Evolutionary conservation across 1,284 basidiomycete species (phyloP), one percentile per base, ranked within the genome.

Genomic region (Xerocomus minutiporus): DNA sequence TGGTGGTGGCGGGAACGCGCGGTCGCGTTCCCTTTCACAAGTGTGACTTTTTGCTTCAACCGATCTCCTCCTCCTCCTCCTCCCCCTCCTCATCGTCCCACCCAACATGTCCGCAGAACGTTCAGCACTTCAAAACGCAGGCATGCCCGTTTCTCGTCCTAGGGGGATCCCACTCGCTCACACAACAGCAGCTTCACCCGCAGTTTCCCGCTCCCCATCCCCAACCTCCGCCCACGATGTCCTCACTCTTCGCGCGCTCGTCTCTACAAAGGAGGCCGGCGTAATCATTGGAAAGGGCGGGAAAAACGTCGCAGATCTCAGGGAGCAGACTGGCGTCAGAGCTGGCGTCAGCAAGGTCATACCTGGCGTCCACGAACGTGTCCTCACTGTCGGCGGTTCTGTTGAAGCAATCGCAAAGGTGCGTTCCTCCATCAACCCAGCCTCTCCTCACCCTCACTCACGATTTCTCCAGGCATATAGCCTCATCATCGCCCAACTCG

Each of bases 341-440:
- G 95, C 96, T 56, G 96, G 96, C 67, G 96, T 99, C 70, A 93
- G 88, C 82, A 98, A 97, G 75, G 95, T 98, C 76, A 93, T 97
- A 56, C 86, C 86, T 52, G 96, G 96, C 62, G 93, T 99, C 57
- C 93, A 97, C 71, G 96, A 99, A 75, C 91, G 96, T 63, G 93
- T 98, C 64, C 84, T 99, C 68, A 93, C 89, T 65, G 90, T 98
- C 71, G 88, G 84, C 57, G 96, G 96, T 56, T 83, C 90, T 50
- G 86, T 96, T 63, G 92, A 97, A 62, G 87, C 84, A 59, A 91
- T 98, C 59, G 87, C 95, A 61, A 91, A 93, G 79, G 92, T 89
- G 58, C 47, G 77, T 69, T 41, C 7, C 28, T 48, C 50, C 35
- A 43, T 47, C 20, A 23, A 11, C 0, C 34, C 50, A 50, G 12